Percentiles rank a stretch among this genome's conserved stretches.
phyloP scores from a whole-genome alignment of 139 green algal genomes.

The Auxenochlorella pyrenoidosa region DNA sequence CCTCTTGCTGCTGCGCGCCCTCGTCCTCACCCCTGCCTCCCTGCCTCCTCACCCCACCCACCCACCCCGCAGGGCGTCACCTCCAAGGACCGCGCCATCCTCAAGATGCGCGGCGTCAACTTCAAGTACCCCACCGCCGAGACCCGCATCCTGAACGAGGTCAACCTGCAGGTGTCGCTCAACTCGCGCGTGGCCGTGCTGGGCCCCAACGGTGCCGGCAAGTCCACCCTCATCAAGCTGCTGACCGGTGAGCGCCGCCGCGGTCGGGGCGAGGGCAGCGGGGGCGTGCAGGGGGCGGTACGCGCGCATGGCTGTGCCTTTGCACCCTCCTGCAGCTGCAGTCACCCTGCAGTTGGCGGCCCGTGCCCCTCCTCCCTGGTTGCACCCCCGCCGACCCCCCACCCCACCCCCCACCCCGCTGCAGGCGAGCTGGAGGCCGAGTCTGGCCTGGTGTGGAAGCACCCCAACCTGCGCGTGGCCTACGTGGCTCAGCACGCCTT shows the following conservation, averaged over 20 bases:
- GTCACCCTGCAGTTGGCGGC: too few species aligned
- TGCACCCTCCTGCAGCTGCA: too few species aligned
- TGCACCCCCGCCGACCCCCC: slow-evolving; percentile 67
- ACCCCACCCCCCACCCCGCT: background rate
- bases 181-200: slow-evolving; percentile 62
- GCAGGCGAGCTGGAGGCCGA: slow-evolving; percentile 56
- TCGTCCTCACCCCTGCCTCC: background rate
- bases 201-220: slow-evolving; percentile 78
- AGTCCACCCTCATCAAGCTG: slow-evolving; percentile 76
- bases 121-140: slow-evolving; percentile 87
- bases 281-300: background rate
- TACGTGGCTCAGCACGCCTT: slow-evolving; percentile 71
- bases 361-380: too few species aligned
- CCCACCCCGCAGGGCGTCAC: slow-evolving; percentile 74
- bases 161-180: slow-evolving; percentile 66
- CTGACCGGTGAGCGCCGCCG: slow-evolving; percentile 46
- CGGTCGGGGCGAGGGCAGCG: background rate
- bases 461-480: slow-evolving; percentile 72
- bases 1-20: background rate
- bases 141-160: slow-evolving; percentile 67
- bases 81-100: slow-evolving; percentile 94
- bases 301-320: background rate
- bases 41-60: background rate
- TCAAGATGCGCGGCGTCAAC: slow-evolving; percentile 87
- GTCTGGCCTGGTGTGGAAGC: slow-evolving; percentile 70